Evolutionary conservation across 2,329 filamentous ascomycete species (phyloP), one percentile per base, ranked within the genome.

Genomic region (Microcyclosporella mali): DNA sequence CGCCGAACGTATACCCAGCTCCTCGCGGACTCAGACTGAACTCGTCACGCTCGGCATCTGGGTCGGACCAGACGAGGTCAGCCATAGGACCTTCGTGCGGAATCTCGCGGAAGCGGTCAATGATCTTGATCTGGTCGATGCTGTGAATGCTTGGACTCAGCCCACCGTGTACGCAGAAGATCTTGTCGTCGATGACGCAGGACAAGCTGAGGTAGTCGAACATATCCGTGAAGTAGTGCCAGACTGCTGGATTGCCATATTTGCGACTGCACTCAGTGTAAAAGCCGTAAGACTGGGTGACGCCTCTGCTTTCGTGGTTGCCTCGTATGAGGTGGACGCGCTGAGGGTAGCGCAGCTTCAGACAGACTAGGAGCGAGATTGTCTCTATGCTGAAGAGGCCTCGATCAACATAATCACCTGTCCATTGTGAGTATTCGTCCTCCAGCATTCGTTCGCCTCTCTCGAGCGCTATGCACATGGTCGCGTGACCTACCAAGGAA

Each of bases 171-270:
- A 98, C 92, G 66, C 92, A 98, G 66, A 98, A 98, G 55, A 98
- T 98, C 66, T 97, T 87, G 66, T 98, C 85, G 65, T 97, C 94
- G 64, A 98, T 98, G 51, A 98, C 90, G 48, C 97, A 94, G 58
- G 87, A 94, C 44, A 98, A 73, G 6, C 90, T 97, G 51, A 98
- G 75, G 66, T 94, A 98, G 70, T 98, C 92, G 68, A 98, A 98
- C 89, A 98, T 97, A 70, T 98, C 92, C 53, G 92, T 98, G 64
- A 98, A 98, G 66, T 97, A 92, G 68, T 98, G 92, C 92, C 92
- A 98, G 16, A 98, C 92, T 59, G 92, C 95, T 51, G 92, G 88
- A 62, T 95, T 97, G 64, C 92, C 92, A 68, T 98, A 98, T 69
- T 98, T 98, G 56, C 92, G 84, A 15, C 85, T 88, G 68, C 92